Evolutionary conservation across 2,329 filamentous ascomycete genomes (phyloP).

Genomic region (Ceratocystis diversiconidia): DNA sequence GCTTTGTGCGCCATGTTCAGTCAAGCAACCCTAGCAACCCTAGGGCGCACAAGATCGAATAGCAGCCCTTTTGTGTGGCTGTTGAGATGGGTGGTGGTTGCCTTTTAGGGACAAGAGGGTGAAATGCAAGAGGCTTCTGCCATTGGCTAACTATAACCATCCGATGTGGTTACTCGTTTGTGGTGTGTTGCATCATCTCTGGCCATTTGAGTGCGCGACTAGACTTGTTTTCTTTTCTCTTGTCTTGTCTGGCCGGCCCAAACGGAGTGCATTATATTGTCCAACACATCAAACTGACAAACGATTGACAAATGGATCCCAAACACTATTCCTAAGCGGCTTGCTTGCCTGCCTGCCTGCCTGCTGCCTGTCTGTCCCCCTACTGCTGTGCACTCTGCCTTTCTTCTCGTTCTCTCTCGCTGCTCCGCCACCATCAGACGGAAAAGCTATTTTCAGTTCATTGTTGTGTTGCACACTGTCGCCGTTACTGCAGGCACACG

Average conservation of each 20-base stretch:
- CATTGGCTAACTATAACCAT: too few relatives aligned
- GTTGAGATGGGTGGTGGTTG: too few relatives aligned
- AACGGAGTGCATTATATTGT: background rate
- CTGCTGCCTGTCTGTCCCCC: too few relatives aligned
- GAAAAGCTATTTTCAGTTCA: background rate
- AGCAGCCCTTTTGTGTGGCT: too few relatives aligned
- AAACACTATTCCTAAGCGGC: background rate
- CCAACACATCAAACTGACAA: background rate
- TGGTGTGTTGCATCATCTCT: background rate
- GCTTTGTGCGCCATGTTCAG: background rate
- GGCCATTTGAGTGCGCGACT: too few relatives aligned
- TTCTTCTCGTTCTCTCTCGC: background rate
- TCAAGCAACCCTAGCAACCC: background rate
- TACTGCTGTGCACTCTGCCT: too few relatives aligned
- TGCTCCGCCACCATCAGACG: slow-evolving; percentile 6
- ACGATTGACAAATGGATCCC: background rate
- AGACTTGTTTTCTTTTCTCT: background rate
- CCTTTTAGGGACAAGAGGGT: too few relatives aligned
- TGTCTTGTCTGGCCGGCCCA: background rate
- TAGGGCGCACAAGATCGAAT: too few relatives aligned
- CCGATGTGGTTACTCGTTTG: background rate
- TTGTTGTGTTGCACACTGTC: background rate
- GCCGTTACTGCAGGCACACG: background rate
- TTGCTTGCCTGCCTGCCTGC: background rate
- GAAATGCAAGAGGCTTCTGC: too few relatives aligned